Evolutionary conservation across 768 basidiomycete genomes (phyloP).

Genomic region (Leccinum imitatum): DNA sequence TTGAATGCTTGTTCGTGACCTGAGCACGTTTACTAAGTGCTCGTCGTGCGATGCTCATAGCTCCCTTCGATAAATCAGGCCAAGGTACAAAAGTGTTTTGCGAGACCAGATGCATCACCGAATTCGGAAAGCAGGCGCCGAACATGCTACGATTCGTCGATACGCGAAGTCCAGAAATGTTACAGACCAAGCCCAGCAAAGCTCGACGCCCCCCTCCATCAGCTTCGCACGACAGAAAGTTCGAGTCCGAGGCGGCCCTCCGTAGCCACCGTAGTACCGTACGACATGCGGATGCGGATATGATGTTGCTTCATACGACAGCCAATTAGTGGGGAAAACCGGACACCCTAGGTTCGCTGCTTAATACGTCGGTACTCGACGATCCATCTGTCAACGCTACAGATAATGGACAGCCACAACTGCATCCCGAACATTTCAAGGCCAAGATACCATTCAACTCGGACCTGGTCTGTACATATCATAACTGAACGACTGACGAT

Average conservation of each 20-base stretch:
- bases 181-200: neutral
- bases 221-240: neutral
- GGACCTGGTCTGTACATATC: slow-evolving; percentile 55
- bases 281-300: neutral
- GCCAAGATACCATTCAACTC: slow-evolving; percentile 50
- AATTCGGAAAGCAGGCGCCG: neutral
- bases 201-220: neutral
- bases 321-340: slow-evolving; percentile 80
- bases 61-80: neutral
- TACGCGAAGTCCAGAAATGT: neutral
- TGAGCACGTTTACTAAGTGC: neutral
- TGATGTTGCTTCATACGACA: slow-evolving; percentile 24
- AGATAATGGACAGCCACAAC: slow-evolving; percentile 1
- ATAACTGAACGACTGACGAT: slow-evolving; percentile 86
- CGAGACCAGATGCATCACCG: neutral
- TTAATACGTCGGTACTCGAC: slow-evolving; percentile 51
- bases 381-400: slow-evolving; percentile 24
- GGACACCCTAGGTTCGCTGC: slow-evolving; percentile 56
- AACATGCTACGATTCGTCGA: neutral
- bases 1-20: neutral
- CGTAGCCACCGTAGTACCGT: neutral
- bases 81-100: neutral
- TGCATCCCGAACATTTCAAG: slow-evolving; percentile 53
- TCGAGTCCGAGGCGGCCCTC: neutral
- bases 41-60: neutral